A percentile compares a stretch with the other conserved stretches of the same genome.
phyloP scores from a whole-genome alignment of 768 basidiomycete genomes.

The Chlorophyllum brunneum region DNA sequence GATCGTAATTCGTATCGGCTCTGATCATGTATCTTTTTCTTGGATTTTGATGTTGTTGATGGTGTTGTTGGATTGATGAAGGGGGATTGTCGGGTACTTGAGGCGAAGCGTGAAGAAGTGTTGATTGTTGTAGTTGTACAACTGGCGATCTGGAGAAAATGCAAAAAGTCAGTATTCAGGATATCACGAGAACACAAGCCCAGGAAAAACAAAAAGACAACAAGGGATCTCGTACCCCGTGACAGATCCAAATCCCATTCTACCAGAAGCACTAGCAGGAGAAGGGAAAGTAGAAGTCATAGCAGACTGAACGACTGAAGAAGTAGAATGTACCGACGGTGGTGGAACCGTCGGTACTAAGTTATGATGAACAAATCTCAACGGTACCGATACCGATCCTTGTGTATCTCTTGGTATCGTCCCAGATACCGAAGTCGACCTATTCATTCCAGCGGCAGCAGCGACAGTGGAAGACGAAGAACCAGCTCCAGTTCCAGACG shows the following conservation, averaged over 20 bases:
- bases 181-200: too few species aligned
- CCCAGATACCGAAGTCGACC: neutral
- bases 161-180: neutral
- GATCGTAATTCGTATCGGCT: constrained; percentile 58
- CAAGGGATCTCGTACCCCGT: constrained; percentile 11
- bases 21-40: constrained; percentile 42
- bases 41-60: neutral
- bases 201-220: neutral
- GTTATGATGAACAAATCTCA: constrained; percentile 12
- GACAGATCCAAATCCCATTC: neutral
- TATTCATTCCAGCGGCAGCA: constrained; percentile 11
- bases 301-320: constrained; percentile 1
- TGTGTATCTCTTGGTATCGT: constrained; percentile 3
- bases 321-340: neutral
- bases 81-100: constrained; percentile 15
- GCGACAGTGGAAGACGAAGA: neutral
- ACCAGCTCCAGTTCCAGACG: constrained; percentile 5
- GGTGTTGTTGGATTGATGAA: constrained; percentile 17
- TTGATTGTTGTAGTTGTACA: constrained; percentile 11
- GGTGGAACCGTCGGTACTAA: neutral
- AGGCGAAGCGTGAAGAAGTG: constrained; percentile 14
- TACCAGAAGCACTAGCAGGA: constrained; percentile 7
- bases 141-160: constrained; percentile 19
- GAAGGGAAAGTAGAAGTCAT: constrained; percentile 7
- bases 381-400: neutral